Percentiles rank a stretch among this genome's conserved stretches.
Evolutionary conservation across 2,329 filamentous ascomycete genomes (phyloP).

Genomic region (Cytospora schulzeri): DNA sequence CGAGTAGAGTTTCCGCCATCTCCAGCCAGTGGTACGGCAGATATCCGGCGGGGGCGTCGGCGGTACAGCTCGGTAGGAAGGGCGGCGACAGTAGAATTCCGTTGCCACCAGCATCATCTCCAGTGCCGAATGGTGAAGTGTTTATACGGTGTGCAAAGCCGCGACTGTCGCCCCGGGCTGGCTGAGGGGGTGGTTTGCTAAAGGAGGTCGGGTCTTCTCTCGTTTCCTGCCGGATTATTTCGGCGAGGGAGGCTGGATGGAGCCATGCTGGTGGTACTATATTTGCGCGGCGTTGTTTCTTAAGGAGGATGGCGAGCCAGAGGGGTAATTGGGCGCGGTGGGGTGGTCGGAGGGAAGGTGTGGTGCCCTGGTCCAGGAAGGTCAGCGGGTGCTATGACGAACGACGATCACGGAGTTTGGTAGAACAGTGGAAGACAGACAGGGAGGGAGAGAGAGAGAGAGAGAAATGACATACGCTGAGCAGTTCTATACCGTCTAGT

Average conservation of each 20-base stretch:
- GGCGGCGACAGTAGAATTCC: constrained; percentile 62
- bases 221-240: constrained; percentile 81
- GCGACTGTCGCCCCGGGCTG: constrained; percentile 51
- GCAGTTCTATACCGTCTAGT: constrained; percentile 80
- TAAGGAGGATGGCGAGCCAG: constrained; percentile 93
- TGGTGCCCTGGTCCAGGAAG: constrained; percentile 64
- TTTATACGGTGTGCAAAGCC: constrained; percentile 45
- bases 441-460: too few species aligned
- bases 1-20: constrained; percentile 81
- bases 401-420: constrained; percentile 16
- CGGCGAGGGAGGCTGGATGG: constrained; percentile 70
- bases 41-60: constrained; percentile 65
- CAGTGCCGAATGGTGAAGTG: constrained; percentile 17
- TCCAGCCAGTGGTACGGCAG: constrained; percentile 97
- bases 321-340: constrained; percentile 79
- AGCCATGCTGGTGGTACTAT: constrained; percentile 92
- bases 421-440: too few species aligned
- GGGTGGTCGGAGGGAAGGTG: constrained; percentile 76
- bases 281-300: constrained; percentile 90
- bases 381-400: constrained; percentile 21
- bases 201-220: constrained; percentile 71
- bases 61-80: constrained; percentile 76
- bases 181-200: constrained; percentile 73
- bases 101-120: constrained; percentile 34
- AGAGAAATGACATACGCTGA: constrained; percentile 67